A percentile compares a stretch with the other conserved stretches of the same genome.
Evolutionary conservation across 805 yeast genomes (phyloP).

Genomic region (Spathaspora arborariae): DNA sequence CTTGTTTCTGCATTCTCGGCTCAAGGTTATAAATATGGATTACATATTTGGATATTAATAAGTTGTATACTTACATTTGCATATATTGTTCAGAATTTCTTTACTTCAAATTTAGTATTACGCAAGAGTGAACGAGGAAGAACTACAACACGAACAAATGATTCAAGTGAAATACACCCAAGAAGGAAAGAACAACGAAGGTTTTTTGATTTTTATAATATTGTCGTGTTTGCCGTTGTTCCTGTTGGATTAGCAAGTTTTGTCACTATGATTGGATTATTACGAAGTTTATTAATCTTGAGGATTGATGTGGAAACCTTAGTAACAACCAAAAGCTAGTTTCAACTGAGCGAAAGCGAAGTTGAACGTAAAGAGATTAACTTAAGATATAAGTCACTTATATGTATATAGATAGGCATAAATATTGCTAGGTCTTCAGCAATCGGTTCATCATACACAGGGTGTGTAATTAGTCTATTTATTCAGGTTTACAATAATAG

Average conservation of each 20-base stretch:
- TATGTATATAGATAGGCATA: not conserved
- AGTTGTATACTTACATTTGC: conserved; percentile 77
- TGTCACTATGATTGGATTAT: conserved; percentile 80
- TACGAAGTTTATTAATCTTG: conserved; percentile 70
- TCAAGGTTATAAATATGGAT: conserved; percentile 64
- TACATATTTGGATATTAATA: conserved; percentile 91
- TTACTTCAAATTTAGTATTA: conserved; percentile 68
- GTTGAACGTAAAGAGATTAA: not conserved
- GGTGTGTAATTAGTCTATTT: not conserved
- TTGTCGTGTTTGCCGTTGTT: conserved; percentile 95
- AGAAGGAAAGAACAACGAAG: conserved; percentile 39
- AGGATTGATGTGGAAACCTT: conserved; percentile 52
- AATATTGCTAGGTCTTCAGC: no score
- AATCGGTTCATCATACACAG: no score
- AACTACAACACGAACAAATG: not conserved
- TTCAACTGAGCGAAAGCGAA: no score
- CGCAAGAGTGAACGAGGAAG: conserved; percentile 23
- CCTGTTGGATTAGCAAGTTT: conserved; percentile 96
- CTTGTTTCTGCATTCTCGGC: conserved; percentile 61
- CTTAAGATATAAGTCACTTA: no score
- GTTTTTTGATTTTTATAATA: conserved; percentile 80
- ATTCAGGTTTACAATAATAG: not conserved
- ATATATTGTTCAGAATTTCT: conserved; percentile 82
- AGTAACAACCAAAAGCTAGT: no score
- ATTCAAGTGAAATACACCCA: conserved; percentile 11